Percentiles rank a stretch among this genome's conserved stretches.
Conservation (phyloP, 164 flowering plant genomes). For the Macadamia tetraphylla region DNA sequence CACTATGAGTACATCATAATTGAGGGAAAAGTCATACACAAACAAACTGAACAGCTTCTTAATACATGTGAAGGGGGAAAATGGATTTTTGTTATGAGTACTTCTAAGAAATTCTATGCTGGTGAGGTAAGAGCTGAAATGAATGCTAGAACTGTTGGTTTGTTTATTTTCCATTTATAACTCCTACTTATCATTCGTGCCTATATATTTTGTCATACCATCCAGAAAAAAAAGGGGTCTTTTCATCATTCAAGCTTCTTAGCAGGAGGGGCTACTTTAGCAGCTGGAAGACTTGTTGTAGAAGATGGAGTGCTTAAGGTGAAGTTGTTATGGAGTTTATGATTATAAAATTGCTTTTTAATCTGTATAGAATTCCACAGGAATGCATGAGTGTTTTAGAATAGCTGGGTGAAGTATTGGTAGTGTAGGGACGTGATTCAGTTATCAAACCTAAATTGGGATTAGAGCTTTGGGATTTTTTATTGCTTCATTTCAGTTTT, state of each 20-base stretch:
- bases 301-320: slow-evolving; percentile 75
- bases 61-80: slow-evolving; percentile 24
- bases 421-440: too few species aligned
- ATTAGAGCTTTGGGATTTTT: too few species aligned
- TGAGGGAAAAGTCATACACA: slow-evolving; percentile 10
- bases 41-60: background rate
- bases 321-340: background rate
- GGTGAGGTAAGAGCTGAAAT: slow-evolving; percentile 52
- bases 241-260: slow-evolving; percentile 96
- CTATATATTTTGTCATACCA: background rate
- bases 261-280: slow-evolving; percentile 86
- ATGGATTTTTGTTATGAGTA: slow-evolving; percentile 92
- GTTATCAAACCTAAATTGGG: too few species aligned
- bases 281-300: slow-evolving; percentile 74
- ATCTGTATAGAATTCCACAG: background rate
- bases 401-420: background rate
- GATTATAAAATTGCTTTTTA: background rate
- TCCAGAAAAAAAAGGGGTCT: slow-evolving; percentile 80
- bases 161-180: background rate
- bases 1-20: too few species aligned
- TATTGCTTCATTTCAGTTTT: too few species aligned
- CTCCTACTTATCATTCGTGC: background rate
- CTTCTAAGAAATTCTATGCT: slow-evolving; percentile 62
- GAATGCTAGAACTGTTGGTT: background rate
- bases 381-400: background rate